phyloP scores from a whole-genome alignment of 2,329 filamentous ascomycete genomes.

The Camillea tinctor region DNA sequence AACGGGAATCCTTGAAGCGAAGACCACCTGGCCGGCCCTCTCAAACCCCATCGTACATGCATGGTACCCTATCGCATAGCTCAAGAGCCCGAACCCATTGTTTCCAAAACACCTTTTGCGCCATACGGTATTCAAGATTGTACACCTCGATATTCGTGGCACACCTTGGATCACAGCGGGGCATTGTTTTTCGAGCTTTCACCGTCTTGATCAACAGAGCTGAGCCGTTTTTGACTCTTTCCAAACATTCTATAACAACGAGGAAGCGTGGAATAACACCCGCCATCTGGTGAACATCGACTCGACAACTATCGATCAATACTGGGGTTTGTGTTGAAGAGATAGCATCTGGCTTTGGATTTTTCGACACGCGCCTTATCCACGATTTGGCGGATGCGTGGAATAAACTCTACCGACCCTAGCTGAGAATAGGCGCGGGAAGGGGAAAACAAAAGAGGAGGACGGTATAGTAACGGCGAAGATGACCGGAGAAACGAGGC shows the following conservation, averaged over 20 bases:
- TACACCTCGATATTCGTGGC: constrained; percentile 9
- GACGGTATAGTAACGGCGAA: constrained; percentile 24
- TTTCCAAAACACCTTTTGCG: constrained; percentile 9
- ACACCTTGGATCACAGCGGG: constrained; percentile 5
- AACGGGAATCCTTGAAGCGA: constrained; percentile 12
- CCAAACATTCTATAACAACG: not conserved
- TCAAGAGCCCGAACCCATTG: constrained; percentile 2
- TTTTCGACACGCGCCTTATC: not conserved
- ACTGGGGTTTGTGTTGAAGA: not conserved
- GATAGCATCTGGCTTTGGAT: not conserved
- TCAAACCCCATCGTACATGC: not conserved
- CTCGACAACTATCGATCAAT: not conserved
- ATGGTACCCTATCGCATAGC: constrained; percentile 13
- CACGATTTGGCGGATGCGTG: constrained; percentile 18
- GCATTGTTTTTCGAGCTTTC: constrained; percentile 15
- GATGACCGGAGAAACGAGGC: constrained; percentile 52
- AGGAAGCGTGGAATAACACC: not conserved
- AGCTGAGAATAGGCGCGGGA: constrained; percentile 15
- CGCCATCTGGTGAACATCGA: not conserved
- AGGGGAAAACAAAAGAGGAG: constrained; percentile 14
- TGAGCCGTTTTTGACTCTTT: constrained; percentile 10
- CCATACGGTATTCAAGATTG: constrained; percentile 14
- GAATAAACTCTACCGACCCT: constrained; percentile 6
- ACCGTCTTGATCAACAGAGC: constrained; percentile 9
- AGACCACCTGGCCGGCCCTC: constrained; percentile 12